Evolutionary conservation across 805 yeast species (phyloP), one percentile per base, ranked within the genome.

Genomic region (Candida odintsovae): DNA sequence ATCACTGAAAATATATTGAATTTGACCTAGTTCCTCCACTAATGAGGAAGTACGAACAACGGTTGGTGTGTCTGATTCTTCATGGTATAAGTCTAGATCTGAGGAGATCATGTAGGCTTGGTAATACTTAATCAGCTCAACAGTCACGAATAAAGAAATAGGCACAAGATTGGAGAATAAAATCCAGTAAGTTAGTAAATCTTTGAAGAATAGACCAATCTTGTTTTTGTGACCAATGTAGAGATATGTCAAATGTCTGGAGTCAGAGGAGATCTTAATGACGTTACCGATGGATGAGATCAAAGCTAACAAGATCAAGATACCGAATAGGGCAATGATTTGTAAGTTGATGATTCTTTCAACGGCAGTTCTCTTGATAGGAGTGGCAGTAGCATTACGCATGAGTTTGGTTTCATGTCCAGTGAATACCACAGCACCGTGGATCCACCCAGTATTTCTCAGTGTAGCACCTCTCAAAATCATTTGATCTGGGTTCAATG

Each of bases 371-470:
- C 95, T 78, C 64, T 94, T 94, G 59, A 94, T 95, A 11, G 99
- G 99, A 2, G 99, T 83, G 2, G 99, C 97, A 2, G 98, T 90
- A 18, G 99, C 99, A 69, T 94, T 94, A 63, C 99, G 80, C 98
- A 94, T 92, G 54, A 94, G 73, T 61, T 94, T 94, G 0, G 99
- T 94, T 68, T 94, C 99, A 64, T 95, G 99, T 19, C 99, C 99
- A 0, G 99, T 94, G 64, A 92, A 94, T 1, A 94, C 80, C 2
- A 88, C 97, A 43, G 89, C 74, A 20, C 99, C 99, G 57, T 87
- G 87, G 38, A 94, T 80, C 97, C 97, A 94, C 38, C 82, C 86
- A 0, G 99, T 95, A 61, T 94, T 94, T 66, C 97, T 77, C 51
- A 94, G 72, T 4, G 94, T 89, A 6, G 99, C 99, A 51, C 99